These are phyloP conservation scores for Schizothecium vesticola DNA, from an alignment of 495 filamentous ascomycete species.

Conservation along the genomic window DNA sequence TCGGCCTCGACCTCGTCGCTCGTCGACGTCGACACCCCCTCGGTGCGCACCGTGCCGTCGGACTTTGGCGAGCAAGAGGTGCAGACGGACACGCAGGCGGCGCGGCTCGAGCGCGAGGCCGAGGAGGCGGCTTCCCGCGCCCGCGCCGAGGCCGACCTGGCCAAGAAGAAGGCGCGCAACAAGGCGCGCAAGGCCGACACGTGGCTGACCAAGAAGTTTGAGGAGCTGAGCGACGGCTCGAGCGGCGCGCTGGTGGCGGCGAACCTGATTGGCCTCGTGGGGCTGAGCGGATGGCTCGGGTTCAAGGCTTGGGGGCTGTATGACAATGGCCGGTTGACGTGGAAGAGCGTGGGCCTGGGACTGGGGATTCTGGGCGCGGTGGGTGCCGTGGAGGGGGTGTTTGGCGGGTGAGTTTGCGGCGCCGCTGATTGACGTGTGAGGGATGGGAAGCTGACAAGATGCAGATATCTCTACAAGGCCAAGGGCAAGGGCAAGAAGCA, in stretches of 20 bases:
- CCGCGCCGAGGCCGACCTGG: conserved; percentile 43
- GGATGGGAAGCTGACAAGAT: not conserved
- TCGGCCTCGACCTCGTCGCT: conserved; percentile 55
- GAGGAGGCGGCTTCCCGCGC: conserved; percentile 39
- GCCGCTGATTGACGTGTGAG: not conserved
- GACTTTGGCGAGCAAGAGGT: conserved; percentile 59
- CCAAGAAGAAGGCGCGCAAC: conserved; percentile 47
- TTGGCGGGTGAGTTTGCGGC: conserved; percentile 32
- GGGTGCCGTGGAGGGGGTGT: conserved; percentile 36
- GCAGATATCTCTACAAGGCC: conserved; percentile 35
- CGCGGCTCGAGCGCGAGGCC: conserved; percentile 48
- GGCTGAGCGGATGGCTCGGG: conserved; percentile 42
- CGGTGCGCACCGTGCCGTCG: conserved; percentile 63
- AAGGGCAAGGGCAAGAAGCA: conserved; percentile 37
- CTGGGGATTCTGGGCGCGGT: conserved; percentile 45
- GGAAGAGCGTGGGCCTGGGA: conserved; percentile 62
- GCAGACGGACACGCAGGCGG: conserved; percentile 68
- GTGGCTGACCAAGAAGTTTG: conserved; percentile 34
- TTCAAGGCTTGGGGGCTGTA: conserved; percentile 49
- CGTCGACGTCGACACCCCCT: conserved; percentile 71
- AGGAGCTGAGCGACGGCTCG: conserved; percentile 20
- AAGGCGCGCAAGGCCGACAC: conserved; percentile 37
- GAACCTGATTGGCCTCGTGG: conserved; percentile 40
- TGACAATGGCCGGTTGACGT: conserved; percentile 59
- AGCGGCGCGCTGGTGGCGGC: conserved; percentile 31